Conservation (phyloP, 257 asterid genomes). For the Agastache rugosa region DNA sequence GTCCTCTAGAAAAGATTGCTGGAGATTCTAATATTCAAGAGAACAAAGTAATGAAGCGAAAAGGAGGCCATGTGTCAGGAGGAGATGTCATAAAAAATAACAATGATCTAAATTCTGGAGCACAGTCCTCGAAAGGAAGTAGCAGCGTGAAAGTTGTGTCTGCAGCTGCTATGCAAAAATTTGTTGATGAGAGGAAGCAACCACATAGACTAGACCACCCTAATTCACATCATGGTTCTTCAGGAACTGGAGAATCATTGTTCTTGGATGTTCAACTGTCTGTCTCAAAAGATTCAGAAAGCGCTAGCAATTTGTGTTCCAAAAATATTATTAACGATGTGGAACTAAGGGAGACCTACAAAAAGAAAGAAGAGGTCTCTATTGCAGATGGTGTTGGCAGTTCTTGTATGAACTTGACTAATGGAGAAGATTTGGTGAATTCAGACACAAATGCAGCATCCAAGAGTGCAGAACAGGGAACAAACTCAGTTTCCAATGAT, state of each 20-base stretch:
- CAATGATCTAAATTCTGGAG: constrained; percentile 28
- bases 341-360: constrained; percentile 12
- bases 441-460: constrained; percentile 29
- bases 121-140: constrained; percentile 33
- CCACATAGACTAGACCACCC: constrained; percentile 34
- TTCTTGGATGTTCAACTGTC: constrained; percentile 30
- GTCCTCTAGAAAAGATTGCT: constrained; percentile 25
- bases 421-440: constrained; percentile 26
- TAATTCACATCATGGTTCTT: constrained; percentile 27
- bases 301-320: constrained; percentile 18
- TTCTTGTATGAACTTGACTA: constrained; percentile 23
- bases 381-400: constrained; percentile 26
- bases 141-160: constrained; percentile 31
- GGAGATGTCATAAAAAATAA: constrained; percentile 30
- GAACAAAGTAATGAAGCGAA: constrained; percentile 33
- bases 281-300: constrained; percentile 40
- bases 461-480: constrained; percentile 18
- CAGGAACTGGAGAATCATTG: constrained; percentile 24
- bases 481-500: constrained; percentile 13
- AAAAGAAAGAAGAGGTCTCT: constrained; percentile 28
- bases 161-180: constrained; percentile 26
- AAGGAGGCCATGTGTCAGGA: constrained; percentile 28
- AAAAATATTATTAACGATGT: constrained; percentile 22
- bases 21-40: constrained; percentile 32
- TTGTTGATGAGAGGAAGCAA: constrained; percentile 33